These are phyloP conservation scores for Coemansia sp. DNA, from an alignment of 192 early-diverging fungal species.

Conservation along the genomic window DNA sequence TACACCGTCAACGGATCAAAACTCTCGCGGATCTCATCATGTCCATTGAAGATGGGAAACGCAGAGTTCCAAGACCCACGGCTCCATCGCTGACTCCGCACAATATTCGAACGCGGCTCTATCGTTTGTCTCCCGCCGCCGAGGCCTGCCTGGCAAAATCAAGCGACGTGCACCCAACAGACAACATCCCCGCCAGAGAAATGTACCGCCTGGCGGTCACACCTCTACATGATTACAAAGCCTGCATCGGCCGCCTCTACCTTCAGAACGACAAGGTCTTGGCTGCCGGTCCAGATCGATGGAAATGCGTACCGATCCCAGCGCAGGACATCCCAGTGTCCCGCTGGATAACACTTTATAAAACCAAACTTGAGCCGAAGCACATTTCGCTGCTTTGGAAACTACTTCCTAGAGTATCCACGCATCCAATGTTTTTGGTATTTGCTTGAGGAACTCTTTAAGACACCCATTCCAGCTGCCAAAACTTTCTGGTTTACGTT, in stretches of 20 bases:
- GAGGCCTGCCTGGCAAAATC: background rate
- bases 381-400: constrained; percentile 1
- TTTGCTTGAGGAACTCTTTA: background rate
- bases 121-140: background rate
- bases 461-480: background rate
- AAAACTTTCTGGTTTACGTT: too few species aligned
- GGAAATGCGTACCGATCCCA: background rate
- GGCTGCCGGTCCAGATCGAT: background rate
- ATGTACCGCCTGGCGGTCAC: background rate
- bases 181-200: background rate
- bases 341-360: background rate
- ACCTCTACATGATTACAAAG: background rate
- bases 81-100: background rate
- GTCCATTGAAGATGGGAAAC: too few species aligned
- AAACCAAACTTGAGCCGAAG: background rate
- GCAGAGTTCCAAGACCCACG: too few species aligned
- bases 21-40: too few species aligned
- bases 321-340: background rate
- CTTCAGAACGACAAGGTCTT: background rate
- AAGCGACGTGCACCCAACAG: background rate
- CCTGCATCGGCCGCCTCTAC: background rate
- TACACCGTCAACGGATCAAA: too few species aligned
- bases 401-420: background rate
- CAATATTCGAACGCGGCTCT: background rate
- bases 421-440: background rate